Conservation (phyloP, 768 basidiomycete genomes). For the Suillus hirtellus region DNA sequence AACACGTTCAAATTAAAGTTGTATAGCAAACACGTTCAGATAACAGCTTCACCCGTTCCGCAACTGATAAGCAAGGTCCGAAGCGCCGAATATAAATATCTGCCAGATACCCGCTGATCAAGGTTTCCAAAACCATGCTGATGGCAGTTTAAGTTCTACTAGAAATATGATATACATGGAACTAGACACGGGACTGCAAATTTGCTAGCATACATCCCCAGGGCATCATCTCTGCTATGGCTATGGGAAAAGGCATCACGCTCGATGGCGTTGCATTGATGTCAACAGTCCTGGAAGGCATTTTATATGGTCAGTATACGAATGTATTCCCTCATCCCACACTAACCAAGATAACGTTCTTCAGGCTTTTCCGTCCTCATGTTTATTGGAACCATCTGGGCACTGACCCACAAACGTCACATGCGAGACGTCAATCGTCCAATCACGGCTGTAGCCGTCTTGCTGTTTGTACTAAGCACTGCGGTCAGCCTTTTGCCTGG, state of each 20-base stretch:
- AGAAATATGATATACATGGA: no score
- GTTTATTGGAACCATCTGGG: slow-evolving; percentile 34
- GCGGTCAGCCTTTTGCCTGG: slow-evolving; percentile 18
- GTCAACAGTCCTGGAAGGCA: slow-evolving; percentile 20
- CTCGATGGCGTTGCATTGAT: slow-evolving; percentile 20
- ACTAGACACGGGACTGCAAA: background rate
- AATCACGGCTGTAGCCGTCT: slow-evolving; percentile 26
- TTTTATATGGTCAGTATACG: slow-evolving; percentile 19
- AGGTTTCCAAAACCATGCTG: no score
- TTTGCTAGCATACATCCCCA: background rate
- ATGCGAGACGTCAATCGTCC: slow-evolving; percentile 18
- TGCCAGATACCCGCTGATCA: background rate
- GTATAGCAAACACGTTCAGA: background rate
- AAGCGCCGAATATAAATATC: background rate
- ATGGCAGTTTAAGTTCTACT: no score
- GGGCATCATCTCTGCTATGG: background rate
- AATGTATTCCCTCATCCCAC: background rate
- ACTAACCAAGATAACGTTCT: background rate
- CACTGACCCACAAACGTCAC: slow-evolving; percentile 14
- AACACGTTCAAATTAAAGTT: background rate
- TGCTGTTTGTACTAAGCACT: slow-evolving; percentile 33
- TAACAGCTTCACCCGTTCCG: background rate
- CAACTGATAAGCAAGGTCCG: background rate
- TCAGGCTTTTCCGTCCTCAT: slow-evolving; percentile 38
- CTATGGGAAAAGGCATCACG: background rate